Percentiles rank a stretch among this genome's conserved stretches.
Conservation (phyloP, 148 eudicot genomes). For the Fagopyrum tataricum region DNA sequence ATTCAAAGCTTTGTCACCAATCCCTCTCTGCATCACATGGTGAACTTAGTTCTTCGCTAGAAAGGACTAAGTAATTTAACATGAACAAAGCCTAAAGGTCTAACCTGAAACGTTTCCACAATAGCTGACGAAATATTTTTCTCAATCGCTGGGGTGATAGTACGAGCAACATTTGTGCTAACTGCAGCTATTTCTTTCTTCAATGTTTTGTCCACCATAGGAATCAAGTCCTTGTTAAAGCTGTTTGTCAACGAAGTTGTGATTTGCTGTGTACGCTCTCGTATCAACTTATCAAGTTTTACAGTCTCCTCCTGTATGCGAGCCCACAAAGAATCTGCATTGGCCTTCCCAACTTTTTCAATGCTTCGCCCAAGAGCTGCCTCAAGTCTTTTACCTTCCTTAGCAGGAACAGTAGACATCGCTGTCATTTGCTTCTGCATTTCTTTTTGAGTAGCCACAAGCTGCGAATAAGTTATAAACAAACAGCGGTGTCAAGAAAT, state of each 20-base stretch:
- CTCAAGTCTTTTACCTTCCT: constrained; percentile 81
- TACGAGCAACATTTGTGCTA: constrained; percentile 66
- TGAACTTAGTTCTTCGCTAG: neutral
- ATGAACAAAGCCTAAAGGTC: neutral
- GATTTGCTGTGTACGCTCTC: constrained; percentile 67
- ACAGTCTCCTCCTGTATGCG: constrained; percentile 66
- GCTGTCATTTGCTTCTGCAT: constrained; percentile 61
- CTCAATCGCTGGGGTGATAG: constrained; percentile 64
- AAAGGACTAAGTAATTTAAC: constrained; percentile 4
- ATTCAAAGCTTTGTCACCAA: constrained; percentile 82
- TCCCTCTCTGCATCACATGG: constrained; percentile 57
- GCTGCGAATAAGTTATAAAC: constrained; percentile 26
- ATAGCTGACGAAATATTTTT: constrained; percentile 60
- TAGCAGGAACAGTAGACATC: constrained; percentile 21
- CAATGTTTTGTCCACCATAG: constrained; percentile 54
- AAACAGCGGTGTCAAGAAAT: neutral
- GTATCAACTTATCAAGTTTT: constrained; percentile 62
- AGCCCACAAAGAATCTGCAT: constrained; percentile 76
- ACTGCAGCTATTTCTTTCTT: constrained; percentile 73
- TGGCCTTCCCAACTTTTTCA: constrained; percentile 75
- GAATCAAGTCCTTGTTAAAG: constrained; percentile 56
- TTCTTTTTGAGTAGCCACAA: constrained; percentile 55
- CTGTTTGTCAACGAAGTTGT: constrained; percentile 39
- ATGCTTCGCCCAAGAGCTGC: constrained; percentile 54
- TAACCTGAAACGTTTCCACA: constrained; percentile 79